Base-by-base conservation (phyloP, 164 flowering plant species). In the Amborella trichopoda region DNA sequence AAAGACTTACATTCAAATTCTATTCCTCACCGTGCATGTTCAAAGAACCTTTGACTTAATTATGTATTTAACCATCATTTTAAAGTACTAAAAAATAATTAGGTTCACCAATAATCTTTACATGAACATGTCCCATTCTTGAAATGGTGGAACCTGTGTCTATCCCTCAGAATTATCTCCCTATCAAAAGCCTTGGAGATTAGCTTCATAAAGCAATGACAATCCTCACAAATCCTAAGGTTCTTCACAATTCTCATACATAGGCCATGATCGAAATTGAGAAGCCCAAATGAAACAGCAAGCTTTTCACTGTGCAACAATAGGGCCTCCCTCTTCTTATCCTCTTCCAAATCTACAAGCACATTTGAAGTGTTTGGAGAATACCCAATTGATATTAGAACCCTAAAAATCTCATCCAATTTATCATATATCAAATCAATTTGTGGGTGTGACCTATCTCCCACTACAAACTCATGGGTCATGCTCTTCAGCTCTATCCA, bases 251-350 rank as follows among this genome's bases (percentile, higher is more conserved):
- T 78, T 22, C 61, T 71, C 45, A 87, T 76, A 26, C 63, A 42
- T 5, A 71, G 60, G 3, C 61, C 70, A 23, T 57, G 51, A n/a
- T 26, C 50, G 34, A 36, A 40, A 45, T 40, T 67, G 28, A 78
- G 28, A 33, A 84, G 55, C 16, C 77, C 88, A 52, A 63, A 83
- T 46, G 75, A 73, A 16, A 84, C 68, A 3, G 94, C 96, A 53
- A 84, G 61, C 68, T 84, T 87, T 71, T 83, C 91, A 49, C 91
- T 76, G 33, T 87, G 91, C 77, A 73, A 74, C 20, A 79, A 61
- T 49, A 81, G 57, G 28, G 58, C 72, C 18, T 81, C 73, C 55
- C 59, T 55, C 49, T 87, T 83, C 48, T 77, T 83, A 37, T 81
- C 86, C 34, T 81, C 94, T 22, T 77, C 75, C 49, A 84, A 19